Conservation (phyloP, 345 rosid genomes). For the Citrus hindsii region DNA sequence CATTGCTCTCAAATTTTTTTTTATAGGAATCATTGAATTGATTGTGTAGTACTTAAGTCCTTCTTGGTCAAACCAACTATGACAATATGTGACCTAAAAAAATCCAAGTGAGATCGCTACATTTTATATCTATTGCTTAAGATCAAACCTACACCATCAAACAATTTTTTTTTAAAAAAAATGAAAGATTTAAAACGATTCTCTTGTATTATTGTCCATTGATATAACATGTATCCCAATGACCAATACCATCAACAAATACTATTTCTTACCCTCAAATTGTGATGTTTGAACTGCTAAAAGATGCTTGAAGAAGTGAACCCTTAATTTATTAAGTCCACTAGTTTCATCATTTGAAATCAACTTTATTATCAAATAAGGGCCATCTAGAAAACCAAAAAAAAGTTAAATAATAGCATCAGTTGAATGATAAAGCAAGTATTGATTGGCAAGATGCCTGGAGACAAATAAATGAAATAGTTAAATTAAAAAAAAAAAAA, state of each 20-base stretch:
- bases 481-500: neutral
- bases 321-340: neutral
- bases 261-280: neutral
- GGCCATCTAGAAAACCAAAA: neutral
- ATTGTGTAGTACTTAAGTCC: neutral
- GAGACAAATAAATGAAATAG: constrained; percentile 20
- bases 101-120: neutral
- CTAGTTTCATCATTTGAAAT: neutral
- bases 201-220: neutral
- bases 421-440: constrained; percentile 8
- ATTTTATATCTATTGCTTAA: neutral
- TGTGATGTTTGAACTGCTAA: neutral
- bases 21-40: neutral
- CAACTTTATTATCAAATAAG: neutral
- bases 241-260: neutral
- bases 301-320: neutral
- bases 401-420: neutral
- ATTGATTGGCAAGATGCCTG: constrained; percentile 23
- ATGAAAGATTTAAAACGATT: neutral
- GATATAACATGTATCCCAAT: neutral
- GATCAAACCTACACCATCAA: neutral
- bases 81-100: neutral
- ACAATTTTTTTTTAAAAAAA: neutral
- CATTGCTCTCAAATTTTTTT: neutral
- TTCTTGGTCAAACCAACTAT: neutral